Conservation (phyloP, 2,329 filamentous ascomycete genomes). For the Geosmithia morbida region DNA sequence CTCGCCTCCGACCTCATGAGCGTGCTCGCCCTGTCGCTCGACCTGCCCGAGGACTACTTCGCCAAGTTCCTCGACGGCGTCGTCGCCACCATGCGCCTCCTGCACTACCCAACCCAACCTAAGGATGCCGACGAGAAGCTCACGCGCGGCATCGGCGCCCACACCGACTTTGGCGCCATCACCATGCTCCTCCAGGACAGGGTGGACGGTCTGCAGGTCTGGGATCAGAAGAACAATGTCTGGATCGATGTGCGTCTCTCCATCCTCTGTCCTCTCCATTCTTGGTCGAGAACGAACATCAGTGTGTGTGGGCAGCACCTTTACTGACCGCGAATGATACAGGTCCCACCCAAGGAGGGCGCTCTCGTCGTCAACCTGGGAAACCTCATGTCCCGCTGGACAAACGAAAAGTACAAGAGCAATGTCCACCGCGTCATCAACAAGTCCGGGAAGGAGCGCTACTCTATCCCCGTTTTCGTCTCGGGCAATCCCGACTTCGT, state of each 20-base stretch:
- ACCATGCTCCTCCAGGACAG: slow-evolving; percentile 39
- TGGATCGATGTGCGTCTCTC: slow-evolving; percentile 22
- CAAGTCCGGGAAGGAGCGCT: slow-evolving; percentile 30
- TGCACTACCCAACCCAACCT: slow-evolving; percentile 32
- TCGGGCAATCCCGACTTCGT: slow-evolving; percentile 33
- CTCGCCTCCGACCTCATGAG: slow-evolving; percentile 25
- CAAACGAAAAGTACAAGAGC: slow-evolving; percentile 34
- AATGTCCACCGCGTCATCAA: slow-evolving; percentile 42
- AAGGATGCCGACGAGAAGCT: slow-evolving; percentile 15
- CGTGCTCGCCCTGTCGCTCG: slow-evolving; percentile 25
- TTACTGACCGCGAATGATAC: too few species aligned
- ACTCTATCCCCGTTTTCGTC: slow-evolving; percentile 42
- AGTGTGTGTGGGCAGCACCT: too few species aligned
- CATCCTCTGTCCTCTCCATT: not conserved
- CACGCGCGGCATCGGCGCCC: slow-evolving; percentile 27
- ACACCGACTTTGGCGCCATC: slow-evolving; percentile 41
- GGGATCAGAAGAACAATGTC: slow-evolving; percentile 23
- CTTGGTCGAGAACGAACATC: too few species aligned
- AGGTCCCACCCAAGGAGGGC: slow-evolving; percentile 25
- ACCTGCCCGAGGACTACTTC: slow-evolving; percentile 25
- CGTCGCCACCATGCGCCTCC: slow-evolving; percentile 26
- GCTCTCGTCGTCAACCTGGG: slow-evolving; percentile 37
- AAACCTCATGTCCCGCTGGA: slow-evolving; percentile 34
- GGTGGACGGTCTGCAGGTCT: slow-evolving; percentile 35
- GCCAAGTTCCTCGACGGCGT: slow-evolving; percentile 26